Evolutionary conservation across 2,329 filamentous ascomycete species (phyloP).

Genomic region (Colletotrichum tofieldiae): DNA sequence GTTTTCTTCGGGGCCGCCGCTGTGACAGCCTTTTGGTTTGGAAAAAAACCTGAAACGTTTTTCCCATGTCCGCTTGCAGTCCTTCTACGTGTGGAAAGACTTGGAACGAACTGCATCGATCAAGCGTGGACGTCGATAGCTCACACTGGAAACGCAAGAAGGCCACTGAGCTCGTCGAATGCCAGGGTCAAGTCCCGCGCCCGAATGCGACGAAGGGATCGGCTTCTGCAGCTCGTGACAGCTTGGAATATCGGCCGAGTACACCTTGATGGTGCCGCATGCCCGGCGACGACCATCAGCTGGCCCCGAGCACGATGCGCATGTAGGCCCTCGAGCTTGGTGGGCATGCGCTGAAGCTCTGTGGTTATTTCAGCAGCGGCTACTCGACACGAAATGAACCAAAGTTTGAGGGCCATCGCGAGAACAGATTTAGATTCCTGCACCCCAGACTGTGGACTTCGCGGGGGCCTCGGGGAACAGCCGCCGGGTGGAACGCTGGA

Average conservation of each 20-base stretch:
- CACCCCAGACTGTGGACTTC: constrained; percentile 18
- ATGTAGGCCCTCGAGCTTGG: background rate
- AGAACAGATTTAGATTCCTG: constrained; percentile 11
- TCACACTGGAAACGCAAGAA: background rate
- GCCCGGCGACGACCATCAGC: background rate
- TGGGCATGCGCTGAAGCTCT: background rate
- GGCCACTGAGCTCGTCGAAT: too few species aligned
- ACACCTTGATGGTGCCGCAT: too few species aligned
- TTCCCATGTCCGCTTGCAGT: constrained; percentile 39
- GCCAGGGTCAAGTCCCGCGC: background rate
- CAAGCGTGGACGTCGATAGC: background rate
- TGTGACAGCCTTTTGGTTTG: constrained; percentile 39
- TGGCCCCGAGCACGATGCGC: background rate
- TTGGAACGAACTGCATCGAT: too few species aligned
- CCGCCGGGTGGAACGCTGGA: constrained; percentile 17
- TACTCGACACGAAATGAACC: background rate
- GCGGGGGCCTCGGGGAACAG: constrained; percentile 16
- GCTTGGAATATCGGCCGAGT: too few species aligned
- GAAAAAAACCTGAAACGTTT: constrained; percentile 40
- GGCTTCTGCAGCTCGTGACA: background rate
- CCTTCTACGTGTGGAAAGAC: too few species aligned
- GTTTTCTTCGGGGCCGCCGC: constrained; percentile 44
- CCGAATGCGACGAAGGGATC: background rate
- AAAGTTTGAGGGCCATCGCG: background rate
- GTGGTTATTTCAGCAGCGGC: background rate